phyloP scores from a whole-genome alignment of 371 early-diverging fungal species.

The Mucor velutinosus region DNA sequence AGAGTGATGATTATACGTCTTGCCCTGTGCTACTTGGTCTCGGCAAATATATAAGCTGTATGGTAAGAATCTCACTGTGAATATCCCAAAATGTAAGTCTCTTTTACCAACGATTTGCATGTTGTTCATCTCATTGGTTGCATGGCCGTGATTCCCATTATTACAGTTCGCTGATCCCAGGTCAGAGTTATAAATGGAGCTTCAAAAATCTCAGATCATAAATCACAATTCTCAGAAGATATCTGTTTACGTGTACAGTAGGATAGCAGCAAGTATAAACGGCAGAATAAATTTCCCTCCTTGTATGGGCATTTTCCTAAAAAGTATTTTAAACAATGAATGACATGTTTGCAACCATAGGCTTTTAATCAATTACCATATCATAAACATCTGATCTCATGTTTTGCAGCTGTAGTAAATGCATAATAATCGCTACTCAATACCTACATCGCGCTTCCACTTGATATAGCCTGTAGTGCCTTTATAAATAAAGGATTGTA shows the following conservation, averaged over 20 bases:
- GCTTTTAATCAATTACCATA: neutral
- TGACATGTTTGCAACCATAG: neutral
- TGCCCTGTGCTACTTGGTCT: neutral
- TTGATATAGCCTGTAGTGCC: neutral
- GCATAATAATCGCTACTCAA: neutral
- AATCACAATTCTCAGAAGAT: neutral
- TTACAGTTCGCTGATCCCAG: neutral
- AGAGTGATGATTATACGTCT: neutral
- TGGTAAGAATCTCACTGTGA: neutral
- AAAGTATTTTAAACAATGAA: neutral
- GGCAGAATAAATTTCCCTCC: neutral
- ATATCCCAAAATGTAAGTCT: neutral
- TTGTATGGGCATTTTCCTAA: neutral
- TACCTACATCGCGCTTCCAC: neutral
- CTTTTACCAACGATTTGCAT: neutral
- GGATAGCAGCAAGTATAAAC: neutral
- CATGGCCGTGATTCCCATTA: neutral
- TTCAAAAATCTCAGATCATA: neutral
- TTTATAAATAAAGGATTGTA: neutral
- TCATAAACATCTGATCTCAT: neutral
- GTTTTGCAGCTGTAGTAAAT: neutral
- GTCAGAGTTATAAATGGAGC: neutral
- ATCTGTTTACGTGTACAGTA: neutral
- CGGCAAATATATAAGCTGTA: neutral
- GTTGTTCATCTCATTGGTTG: neutral